A percentile compares a stretch with the other conserved stretches of the same genome.
phyloP scores from a whole-genome alignment of 768 basidiomycete genomes.

The Termitomyces sp. region DNA sequence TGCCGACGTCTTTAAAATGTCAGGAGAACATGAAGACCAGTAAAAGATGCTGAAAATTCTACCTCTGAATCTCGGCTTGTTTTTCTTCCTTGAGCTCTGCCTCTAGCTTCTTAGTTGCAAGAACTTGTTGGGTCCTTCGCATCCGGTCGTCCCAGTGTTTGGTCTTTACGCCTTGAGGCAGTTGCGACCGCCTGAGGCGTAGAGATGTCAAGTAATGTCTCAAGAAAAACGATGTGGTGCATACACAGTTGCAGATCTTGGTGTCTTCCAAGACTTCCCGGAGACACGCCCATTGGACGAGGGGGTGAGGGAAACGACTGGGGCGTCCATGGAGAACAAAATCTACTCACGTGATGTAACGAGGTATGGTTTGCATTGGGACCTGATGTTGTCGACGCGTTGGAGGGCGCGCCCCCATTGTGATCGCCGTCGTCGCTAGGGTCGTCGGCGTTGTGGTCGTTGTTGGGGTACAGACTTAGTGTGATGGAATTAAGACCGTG shows the following conservation, averaged over 20 bases:
- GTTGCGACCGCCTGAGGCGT: constrained; percentile 55
- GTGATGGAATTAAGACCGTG: constrained; percentile 4
- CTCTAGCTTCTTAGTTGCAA: constrained; percentile 70
- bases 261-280: constrained; percentile 62
- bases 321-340: constrained; percentile 3
- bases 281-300: constrained; percentile 63
- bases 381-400: background rate
- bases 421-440: background rate
- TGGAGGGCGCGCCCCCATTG: background rate
- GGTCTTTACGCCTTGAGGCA: constrained; percentile 58
- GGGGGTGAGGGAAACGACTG: constrained; percentile 36
- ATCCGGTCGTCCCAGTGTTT: constrained; percentile 66
- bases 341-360: constrained; percentile 3
- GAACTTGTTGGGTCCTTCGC: constrained; percentile 56
- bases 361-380: background rate
- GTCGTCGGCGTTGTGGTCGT: background rate
- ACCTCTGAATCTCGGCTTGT: constrained; percentile 59
- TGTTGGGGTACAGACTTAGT: background rate
- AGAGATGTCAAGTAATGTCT: constrained; percentile 7
- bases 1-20: constrained; percentile 47
- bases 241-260: constrained; percentile 47
- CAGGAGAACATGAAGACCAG: background rate
- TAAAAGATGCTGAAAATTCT: constrained; percentile 8
- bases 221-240: constrained; percentile 10
- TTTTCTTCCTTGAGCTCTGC: constrained; percentile 74